Conservation (phyloP, 2,329 filamentous ascomycete genomes). For the Diaporthe destruens region DNA sequence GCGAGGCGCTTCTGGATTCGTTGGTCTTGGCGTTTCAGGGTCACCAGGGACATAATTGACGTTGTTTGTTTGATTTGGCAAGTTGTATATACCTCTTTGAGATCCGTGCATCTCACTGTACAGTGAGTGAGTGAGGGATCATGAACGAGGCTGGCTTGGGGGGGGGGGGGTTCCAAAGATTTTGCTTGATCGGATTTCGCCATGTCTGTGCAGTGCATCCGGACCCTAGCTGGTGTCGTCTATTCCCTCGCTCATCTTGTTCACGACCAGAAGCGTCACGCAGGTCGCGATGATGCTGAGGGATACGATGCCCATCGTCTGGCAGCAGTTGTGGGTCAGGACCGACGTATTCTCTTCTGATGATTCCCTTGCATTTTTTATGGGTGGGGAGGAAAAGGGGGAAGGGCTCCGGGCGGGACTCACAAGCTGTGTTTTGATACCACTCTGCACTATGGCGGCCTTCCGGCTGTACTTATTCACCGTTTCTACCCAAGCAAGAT, state of each 20-base stretch:
- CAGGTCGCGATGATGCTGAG: conserved; percentile 75
- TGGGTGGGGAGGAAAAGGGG: not conserved
- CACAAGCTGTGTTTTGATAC: conserved; percentile 91
- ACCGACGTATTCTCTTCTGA: not conserved
- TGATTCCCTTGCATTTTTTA: not conserved
- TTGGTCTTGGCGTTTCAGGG: conserved; percentile 30
- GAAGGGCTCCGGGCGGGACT: conserved; percentile 41
- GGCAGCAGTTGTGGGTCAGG: conserved; percentile 10
- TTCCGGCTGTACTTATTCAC: conserved; percentile 84
- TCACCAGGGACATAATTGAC: not conserved
- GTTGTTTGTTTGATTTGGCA: conserved; percentile 1
- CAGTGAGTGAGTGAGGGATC: not conserved
- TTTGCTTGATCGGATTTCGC: not conserved
- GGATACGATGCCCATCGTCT: conserved; percentile 74
- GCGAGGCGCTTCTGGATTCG: conserved; percentile 33
- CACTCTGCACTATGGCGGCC: conserved; percentile 88
- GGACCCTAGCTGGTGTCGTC: conserved; percentile 40
- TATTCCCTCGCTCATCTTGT: conserved; percentile 52
- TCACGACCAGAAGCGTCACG: conserved; percentile 69
- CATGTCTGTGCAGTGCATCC: not conserved
- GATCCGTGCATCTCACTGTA: not conserved
- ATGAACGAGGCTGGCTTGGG: not conserved
- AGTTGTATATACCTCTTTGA: conserved; percentile 32
- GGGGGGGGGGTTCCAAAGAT: not conserved
- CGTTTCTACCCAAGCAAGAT: conserved; percentile 59